Evolutionary conservation across 1,284 basidiomycete genomes (phyloP), one percentile per base, ranked within the genome.

Genomic region (Cryptococcus sp.): DNA sequence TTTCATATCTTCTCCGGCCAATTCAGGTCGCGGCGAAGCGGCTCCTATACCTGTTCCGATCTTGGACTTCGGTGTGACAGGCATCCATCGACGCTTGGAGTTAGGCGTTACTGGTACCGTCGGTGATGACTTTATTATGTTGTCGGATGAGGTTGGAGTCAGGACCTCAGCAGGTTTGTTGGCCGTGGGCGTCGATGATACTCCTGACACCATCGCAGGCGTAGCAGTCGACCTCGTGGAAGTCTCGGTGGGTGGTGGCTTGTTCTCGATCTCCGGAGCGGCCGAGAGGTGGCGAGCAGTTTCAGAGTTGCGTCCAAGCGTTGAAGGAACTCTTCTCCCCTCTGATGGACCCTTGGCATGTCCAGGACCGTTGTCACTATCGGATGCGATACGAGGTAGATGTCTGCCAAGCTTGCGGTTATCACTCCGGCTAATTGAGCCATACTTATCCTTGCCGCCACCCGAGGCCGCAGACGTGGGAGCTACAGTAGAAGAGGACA

Each of bases 371-470:
- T 43, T 52, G 11, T 64, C 58, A 10, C 75, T 77, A 10, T 76
- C 78, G 5, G 76, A 78, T 7, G 76, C 79, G 17, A 80, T 78
- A 17, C 79, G 66, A 20, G 79, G 79, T 52, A 80, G 52, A 65
- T 80, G 79, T 47, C 75, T 66, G 22, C 79, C 79, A 5, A 80
- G 68, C 5, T 69, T 64, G n/a, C 78, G 65, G 11, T 68, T 55
- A 56, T 79, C 78, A 8, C 66, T 64, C 40, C 63, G 63, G 23
- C 69, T 71, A 27, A 77, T 71, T 4, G 74, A 77, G 4, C 72
- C 69, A 53, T 75, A 74, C 48, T 73, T 73, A 52, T 66, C 67
- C 46, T 61, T 64, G 17, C 60, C 62, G 23, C 54, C 53, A 13
- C 60, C 22, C 27, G 50, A 10, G 17, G 54, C 47, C 7, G 62